Evolutionary conservation across 139 green algal genomes (phyloP).

Genomic region (Tetradesmus lagerheimii): DNA sequence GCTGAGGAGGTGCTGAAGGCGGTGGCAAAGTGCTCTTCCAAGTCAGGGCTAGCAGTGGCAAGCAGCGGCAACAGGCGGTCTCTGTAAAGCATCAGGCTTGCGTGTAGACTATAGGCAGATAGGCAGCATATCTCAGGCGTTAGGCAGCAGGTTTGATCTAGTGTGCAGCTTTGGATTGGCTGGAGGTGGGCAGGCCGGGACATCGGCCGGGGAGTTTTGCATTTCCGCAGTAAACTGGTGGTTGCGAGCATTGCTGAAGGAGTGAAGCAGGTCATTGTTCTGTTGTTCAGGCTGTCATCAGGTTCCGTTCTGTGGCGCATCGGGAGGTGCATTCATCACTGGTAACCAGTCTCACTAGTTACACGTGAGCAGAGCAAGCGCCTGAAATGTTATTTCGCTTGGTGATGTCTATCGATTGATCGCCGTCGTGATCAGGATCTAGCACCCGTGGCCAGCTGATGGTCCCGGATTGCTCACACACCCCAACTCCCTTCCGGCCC

Average conservation of each 20-base stretch:
- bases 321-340: neutral
- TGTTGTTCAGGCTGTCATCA: too few species aligned
- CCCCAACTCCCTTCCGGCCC: neutral
- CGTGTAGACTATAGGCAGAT: neutral
- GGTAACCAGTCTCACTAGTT: neutral
- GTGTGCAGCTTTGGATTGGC: neutral
- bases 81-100: neutral
- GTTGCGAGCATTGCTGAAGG: too few species aligned
- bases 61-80: neutral
- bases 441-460: too few species aligned
- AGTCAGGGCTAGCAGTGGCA: constrained; percentile 13
- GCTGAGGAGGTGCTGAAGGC: constrained; percentile 59
- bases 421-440: too few species aligned
- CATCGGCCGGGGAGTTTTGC: neutral
- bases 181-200: neutral
- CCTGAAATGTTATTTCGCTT: too few species aligned
- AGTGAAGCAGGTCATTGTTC: too few species aligned
- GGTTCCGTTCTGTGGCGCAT: too few species aligned
- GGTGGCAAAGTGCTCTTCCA: neutral
- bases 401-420: too few species aligned
- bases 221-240: too few species aligned
- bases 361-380: neutral
- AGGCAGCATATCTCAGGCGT: neutral
- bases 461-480: neutral
- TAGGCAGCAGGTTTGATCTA: neutral